Percentiles rank a stretch among this genome's conserved stretches.
phyloP scores from a whole-genome alignment of 306 rosid species.

The Castanopsis chinensis region DNA sequence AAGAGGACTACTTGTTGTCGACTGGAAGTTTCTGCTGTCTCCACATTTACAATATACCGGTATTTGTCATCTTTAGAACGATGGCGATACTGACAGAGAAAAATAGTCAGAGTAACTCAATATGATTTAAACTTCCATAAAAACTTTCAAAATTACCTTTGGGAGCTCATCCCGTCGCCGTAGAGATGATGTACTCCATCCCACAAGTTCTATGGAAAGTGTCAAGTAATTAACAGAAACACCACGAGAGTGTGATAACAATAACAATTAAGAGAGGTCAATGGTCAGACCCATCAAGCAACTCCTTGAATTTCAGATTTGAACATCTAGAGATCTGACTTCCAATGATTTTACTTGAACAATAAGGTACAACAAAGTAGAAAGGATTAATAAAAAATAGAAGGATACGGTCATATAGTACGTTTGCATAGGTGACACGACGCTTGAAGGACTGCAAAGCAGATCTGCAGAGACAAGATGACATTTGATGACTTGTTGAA shows the following conservation, averaged over 20 bases:
- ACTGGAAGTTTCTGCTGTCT: constrained; percentile 30
- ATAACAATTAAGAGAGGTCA: neutral
- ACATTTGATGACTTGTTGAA: constrained; percentile 6
- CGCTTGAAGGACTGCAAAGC: constrained; percentile 80
- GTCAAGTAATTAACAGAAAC: constrained; percentile 47
- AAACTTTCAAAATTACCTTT: constrained; percentile 49
- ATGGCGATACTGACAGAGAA: constrained; percentile 42
- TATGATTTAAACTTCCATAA: constrained; percentile 9
- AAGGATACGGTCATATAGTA: constrained; percentile 77
- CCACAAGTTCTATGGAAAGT: constrained; percentile 65
- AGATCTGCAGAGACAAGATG: constrained; percentile 53
- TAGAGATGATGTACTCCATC: constrained; percentile 94
- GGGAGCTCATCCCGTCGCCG: constrained; percentile 76
- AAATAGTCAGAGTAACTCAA: constrained; percentile 18
- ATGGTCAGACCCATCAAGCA: neutral
- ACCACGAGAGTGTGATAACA: neutral
- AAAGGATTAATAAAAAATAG: neutral
- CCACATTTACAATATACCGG: constrained; percentile 61
- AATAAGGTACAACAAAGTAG: neutral
- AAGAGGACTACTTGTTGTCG: constrained; percentile 27
- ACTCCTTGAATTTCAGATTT: neutral
- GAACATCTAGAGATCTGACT: neutral
- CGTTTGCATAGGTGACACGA: constrained; percentile 80
- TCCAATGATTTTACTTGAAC: neutral
- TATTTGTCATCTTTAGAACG: constrained; percentile 54